These are phyloP conservation scores for Arthromyces matolae DNA, from an alignment of 768 basidiomycete genomes.

Conservation along the genomic window DNA sequence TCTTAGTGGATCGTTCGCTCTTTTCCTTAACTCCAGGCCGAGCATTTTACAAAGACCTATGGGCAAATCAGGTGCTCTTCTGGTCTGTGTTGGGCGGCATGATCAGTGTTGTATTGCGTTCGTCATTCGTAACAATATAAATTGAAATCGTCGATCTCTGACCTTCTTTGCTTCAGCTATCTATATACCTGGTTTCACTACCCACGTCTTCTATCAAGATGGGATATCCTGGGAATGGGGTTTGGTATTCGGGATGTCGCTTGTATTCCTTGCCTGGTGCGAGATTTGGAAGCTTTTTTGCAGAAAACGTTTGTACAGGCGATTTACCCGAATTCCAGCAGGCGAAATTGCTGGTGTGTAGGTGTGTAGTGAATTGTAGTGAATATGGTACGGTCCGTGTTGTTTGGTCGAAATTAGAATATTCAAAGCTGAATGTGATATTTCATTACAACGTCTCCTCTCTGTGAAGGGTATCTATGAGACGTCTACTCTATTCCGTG, in stretches of 20 bases:
- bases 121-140: slow-evolving; percentile 14
- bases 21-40: slow-evolving; percentile 33
- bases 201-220: slow-evolving; percentile 33
- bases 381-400: too few species aligned
- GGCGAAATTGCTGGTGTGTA: too few species aligned
- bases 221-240: slow-evolving; percentile 40
- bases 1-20: slow-evolving; percentile 34
- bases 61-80: slow-evolving; percentile 33
- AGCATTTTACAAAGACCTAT: slow-evolving; percentile 32
- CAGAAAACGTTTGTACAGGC: slow-evolving; percentile 25
- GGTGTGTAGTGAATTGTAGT: too few species aligned
- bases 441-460: too few species aligned
- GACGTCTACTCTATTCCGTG: too few species aligned
- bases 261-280: slow-evolving; percentile 32
- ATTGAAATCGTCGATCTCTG: neutral
- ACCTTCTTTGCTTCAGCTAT: slow-evolving; percentile 23
- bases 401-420: too few species aligned
- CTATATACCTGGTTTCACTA: slow-evolving; percentile 36
- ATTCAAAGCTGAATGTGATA: too few species aligned
- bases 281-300: slow-evolving; percentile 37
- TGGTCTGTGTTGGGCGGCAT: slow-evolving; percentile 33
- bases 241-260: slow-evolving; percentile 33
- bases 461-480: too few species aligned
- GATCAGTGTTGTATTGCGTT: slow-evolving; percentile 35
- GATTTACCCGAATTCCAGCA: slow-evolving; percentile 19